Evolutionary conservation across 148 eudicot species (phyloP), one percentile per base, ranked within the genome.

Genomic region (Mesembryanthemum crystallinum): DNA sequence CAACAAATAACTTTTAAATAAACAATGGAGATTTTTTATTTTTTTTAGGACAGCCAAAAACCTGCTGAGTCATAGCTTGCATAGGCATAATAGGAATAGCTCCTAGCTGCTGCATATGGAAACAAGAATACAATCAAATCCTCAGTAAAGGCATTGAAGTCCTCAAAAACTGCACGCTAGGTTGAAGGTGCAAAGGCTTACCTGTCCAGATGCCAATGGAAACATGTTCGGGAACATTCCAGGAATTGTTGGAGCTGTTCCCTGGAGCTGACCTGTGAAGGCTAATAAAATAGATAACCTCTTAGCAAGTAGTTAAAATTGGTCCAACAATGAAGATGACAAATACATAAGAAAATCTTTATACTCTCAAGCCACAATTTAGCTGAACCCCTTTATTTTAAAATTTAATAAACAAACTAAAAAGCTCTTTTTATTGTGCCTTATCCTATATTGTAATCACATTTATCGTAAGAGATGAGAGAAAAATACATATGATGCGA

Each of bases 1-100:
- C n/a, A n/a, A n/a, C n/a, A n/a, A n/a, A n/a, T n/a, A n/a, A n/a
- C n/a, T n/a, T n/a, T n/a, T n/a, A n/a, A n/a, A n/a, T n/a, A n/a
- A n/a, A n/a, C n/a, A n/a, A n/a, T n/a, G n/a, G n/a, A n/a, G n/a
- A n/a, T n/a, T n/a, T n/a, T n/a, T n/a, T n/a, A n/a, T n/a, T n/a
- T n/a, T n/a, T n/a, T n/a, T n/a, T n/a, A 64, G 43, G 25, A 27
- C 28, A 76, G 64, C 30, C 67, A 52, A 59, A 54, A 73, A 81
- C 99, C 99, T 95, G 97, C 84, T 95, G 99, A 69, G 99, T 95
- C 99, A 95, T 95, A 39, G 99, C 97, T 72, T 95, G 99, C 75
- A 95, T 80, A 52, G 98, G 99, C 94, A 95, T 91, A 29, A 91
- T 78, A 71, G 99, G 99, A 76, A 90, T 85, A 78, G 86, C 83